Evolutionary conservation across 148 eudicot genomes (phyloP), one percentile per base, ranked within the genome.

Genomic region (Gaultheria prostrata): DNA sequence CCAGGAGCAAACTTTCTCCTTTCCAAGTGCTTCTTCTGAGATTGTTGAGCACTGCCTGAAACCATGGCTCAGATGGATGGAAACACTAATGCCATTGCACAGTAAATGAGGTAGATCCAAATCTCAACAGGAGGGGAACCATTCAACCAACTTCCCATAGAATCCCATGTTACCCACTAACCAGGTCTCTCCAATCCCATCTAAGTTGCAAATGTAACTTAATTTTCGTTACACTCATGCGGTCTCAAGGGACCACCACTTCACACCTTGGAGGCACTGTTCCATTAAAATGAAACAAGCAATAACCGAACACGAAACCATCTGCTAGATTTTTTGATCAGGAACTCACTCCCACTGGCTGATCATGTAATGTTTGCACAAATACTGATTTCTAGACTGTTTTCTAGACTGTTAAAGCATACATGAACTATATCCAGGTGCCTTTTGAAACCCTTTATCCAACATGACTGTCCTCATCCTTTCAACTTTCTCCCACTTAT

Each of bases 401-500:
- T 15, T 54, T 67, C 13, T 26, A 1, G 45, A 7, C 3, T 56
- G 80, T 21, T 28, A n/a, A n/a, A 21, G n/a, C 80, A 79, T 30
- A 65, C 87, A 75, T 76, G 86, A 86, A 84, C 94, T 92, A 18
- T 65, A 80, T 8, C 92, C 94, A 13, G 94, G 86, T 81, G 77
- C 81, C 84, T 91, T 94, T 46, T 79, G 65, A 43, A 87, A 78
- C 32, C 91, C 90, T 69, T 78, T 86, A 39, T 85, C 79, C n/a
- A 75, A 56, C 88, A 90, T 85, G 18, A 28, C 82, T 0, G 70
- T 72, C 86, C 95, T 89, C 84, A 88, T 83, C 32, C 82, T 82
- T 83, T 91, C 93, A 72, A 93, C 92, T 81, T 85, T 90, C 78
- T 90, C 93, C 96, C 94, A 94, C 84, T 84, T 86, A 69, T 90